Conservation (phyloP, 352 stramenopile genomes). For the Globisporangium mamillatum region DNA sequence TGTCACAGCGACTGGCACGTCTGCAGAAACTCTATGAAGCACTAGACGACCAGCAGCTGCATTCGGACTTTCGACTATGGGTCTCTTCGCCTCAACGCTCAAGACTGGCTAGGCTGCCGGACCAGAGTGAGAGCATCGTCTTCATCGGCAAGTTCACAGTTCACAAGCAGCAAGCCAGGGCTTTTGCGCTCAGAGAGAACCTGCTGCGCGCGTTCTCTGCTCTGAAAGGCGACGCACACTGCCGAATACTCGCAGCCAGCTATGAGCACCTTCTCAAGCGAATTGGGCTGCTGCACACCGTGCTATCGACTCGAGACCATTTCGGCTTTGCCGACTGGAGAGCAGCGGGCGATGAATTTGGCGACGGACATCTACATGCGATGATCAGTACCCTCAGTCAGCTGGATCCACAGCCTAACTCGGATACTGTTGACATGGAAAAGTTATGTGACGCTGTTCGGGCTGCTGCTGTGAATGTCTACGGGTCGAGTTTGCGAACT, state of each 20-base stretch:
- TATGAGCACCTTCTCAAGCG: constrained; percentile 22
- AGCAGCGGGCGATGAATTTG: neutral
- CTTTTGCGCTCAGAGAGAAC: constrained; percentile 22
- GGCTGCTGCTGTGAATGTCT: constrained; percentile 28
- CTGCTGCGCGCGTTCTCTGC: constrained; percentile 27
- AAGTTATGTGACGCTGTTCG: constrained; percentile 7
- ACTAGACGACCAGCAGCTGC: constrained; percentile 25
- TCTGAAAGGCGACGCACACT: constrained; percentile 20
- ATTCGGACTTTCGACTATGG: constrained; percentile 70
- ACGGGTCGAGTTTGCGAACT: constrained; percentile 22
- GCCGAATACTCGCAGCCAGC: constrained; percentile 9
- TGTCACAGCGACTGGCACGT: constrained; percentile 17
- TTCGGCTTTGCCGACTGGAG: constrained; percentile 20
- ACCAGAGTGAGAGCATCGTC: neutral
- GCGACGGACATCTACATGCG: constrained; percentile 12
- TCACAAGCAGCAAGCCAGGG: constrained; percentile 16
- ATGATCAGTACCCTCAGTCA: constrained; percentile 6
- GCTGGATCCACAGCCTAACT: neutral
- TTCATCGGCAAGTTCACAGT: constrained; percentile 1
- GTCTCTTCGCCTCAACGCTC: constrained; percentile 23
- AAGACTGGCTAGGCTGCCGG: too few species aligned
- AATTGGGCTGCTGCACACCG: constrained; percentile 22
- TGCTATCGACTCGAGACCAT: constrained; percentile 16
- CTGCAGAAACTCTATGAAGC: constrained; percentile 32
- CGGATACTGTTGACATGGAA: constrained; percentile 2